phyloP scores from a whole-genome alignment of 2,329 filamentous ascomycete genomes.

The Blastomyces emzantsi region DNA sequence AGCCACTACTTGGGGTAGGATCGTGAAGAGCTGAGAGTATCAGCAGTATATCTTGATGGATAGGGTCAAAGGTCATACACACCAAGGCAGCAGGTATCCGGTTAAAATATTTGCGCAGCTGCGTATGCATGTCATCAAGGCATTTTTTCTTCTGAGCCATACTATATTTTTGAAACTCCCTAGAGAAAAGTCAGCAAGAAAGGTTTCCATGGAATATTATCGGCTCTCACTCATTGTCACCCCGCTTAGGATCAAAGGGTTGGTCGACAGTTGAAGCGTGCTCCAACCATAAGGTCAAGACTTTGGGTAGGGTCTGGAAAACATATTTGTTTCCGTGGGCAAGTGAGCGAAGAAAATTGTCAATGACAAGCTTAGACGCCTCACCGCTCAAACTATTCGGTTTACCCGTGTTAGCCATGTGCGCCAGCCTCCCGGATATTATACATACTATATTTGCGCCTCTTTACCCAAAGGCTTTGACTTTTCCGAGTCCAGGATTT shows the following conservation, averaged over 20 bases:
- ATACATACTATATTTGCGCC: slow-evolving; percentile 53
- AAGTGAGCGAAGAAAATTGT: slow-evolving; percentile 84
- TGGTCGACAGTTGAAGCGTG: slow-evolving; percentile 68
- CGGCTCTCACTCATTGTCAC: slow-evolving; percentile 36
- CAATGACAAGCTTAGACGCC: slow-evolving; percentile 76
- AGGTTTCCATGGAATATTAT: slow-evolving; percentile 5
- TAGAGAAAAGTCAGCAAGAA: slow-evolving; percentile 18
- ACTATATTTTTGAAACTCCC: slow-evolving; percentile 41
- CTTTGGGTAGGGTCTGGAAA: slow-evolving; percentile 84
- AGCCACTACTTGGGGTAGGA: slow-evolving; percentile 89
- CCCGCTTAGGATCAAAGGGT: slow-evolving; percentile 43
- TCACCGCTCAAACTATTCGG: slow-evolving; percentile 59
- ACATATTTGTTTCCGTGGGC: slow-evolving; percentile 89
- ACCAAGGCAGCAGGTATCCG: slow-evolving; percentile 41
- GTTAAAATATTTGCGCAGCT: slow-evolving; percentile 68
- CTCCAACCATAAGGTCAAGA: slow-evolving; percentile 91
- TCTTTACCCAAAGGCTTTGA: slow-evolving; percentile 66
- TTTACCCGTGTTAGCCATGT: slow-evolving; percentile 1
- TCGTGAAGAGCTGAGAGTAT: slow-evolving; percentile 42
- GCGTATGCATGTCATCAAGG: slow-evolving; percentile 60
- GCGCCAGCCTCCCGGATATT: not conserved
- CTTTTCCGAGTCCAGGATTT: slow-evolving; percentile 84
- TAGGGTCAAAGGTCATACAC: not conserved
- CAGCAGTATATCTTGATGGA: slow-evolving; percentile 13
- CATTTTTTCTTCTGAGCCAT: slow-evolving; percentile 50